phyloP scores from a whole-genome alignment of 345 rosid species.

The Boechera divaricarpa region DNA sequence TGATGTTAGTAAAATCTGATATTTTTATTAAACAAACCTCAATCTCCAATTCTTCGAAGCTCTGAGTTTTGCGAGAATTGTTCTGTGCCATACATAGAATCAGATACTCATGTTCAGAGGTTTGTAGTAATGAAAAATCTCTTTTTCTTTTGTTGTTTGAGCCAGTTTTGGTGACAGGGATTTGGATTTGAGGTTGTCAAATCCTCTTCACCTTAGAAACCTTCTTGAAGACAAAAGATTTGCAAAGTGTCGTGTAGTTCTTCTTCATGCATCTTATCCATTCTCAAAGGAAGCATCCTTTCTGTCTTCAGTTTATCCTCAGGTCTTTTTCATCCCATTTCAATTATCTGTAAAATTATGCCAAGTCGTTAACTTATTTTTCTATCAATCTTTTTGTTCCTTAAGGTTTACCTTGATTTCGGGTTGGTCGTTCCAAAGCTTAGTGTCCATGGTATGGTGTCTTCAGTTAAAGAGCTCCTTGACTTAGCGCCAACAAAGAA shows the following conservation, averaged over 20 bases:
- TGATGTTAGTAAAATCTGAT: conserved; percentile 10
- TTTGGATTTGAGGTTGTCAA: conserved; percentile 83
- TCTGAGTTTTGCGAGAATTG: neutral
- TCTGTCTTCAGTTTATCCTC: conserved; percentile 84
- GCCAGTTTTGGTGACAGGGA: conserved; percentile 91
- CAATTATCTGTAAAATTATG: neutral
- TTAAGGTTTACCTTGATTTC: conserved; percentile 88
- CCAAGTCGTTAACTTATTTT: neutral
- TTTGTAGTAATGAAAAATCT: conserved; percentile 8
- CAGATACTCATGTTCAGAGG: neutral
- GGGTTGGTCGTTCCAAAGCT: conserved; percentile 97
- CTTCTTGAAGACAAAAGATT: conserved; percentile 84
- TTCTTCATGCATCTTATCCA: conserved; percentile 95
- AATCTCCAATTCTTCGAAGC: neutral
- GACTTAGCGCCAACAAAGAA: conserved; percentile 84
- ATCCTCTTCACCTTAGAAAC: conserved; percentile 84
- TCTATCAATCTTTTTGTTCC: conserved; percentile 26
- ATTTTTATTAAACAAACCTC: neutral
- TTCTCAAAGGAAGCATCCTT: conserved; percentile 93
- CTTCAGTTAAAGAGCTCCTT: conserved; percentile 86
- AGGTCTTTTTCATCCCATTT: conserved; percentile 50
- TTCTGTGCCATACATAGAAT: neutral
- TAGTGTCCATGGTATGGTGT: conserved; percentile 84
- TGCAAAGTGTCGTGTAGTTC: conserved; percentile 70
- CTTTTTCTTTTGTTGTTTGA: conserved; percentile 2